These are phyloP conservation scores for Phylloporus rhodoxanthus DNA, from an alignment of 768 basidiomycete species.

Conservation along the genomic window DNA sequence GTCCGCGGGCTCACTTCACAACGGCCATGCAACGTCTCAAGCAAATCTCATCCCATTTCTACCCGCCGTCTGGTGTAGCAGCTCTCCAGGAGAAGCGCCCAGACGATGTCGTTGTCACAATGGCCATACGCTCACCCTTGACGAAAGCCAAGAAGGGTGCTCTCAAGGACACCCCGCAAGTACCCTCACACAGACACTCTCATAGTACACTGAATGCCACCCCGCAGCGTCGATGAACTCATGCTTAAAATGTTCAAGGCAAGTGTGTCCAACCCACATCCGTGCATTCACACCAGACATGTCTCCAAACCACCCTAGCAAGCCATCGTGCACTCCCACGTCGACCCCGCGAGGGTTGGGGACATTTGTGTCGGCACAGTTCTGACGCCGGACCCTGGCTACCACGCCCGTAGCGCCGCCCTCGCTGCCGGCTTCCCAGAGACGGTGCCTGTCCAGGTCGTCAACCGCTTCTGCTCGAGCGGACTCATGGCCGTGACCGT, in stretches of 20 bases:
- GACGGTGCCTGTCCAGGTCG: conserved; percentile 62
- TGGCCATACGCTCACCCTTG: conserved; percentile 72
- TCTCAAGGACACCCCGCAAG: conserved; percentile 62
- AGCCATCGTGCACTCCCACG: conserved; percentile 48
- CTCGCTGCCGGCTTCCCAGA: conserved; percentile 79
- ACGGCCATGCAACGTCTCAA: conserved; percentile 57
- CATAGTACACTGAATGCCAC: conserved; percentile 7
- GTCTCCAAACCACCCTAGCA: conserved; percentile 35
- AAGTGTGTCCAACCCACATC: neutral
- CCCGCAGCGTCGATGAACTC: conserved; percentile 64
- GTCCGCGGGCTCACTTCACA: neutral
- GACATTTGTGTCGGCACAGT: conserved; percentile 82
- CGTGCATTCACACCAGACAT: neutral
- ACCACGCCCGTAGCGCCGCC: conserved; percentile 68
- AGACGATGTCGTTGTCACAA: conserved; percentile 78
- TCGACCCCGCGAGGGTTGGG: conserved; percentile 61
- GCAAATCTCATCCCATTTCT: conserved; percentile 59
- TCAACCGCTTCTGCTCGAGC: conserved; percentile 81
- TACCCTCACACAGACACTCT: neutral
- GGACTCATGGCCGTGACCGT: conserved; percentile 81
- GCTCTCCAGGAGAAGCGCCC: conserved; percentile 53
- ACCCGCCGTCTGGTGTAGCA: conserved; percentile 40
- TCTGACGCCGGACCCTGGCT: conserved; percentile 56
- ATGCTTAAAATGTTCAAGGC: conserved; percentile 80
- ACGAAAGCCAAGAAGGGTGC: conserved; percentile 76